phyloP scores from a whole-genome alignment of 2,329 filamentous ascomycete species.

The Alternaria panax region DNA sequence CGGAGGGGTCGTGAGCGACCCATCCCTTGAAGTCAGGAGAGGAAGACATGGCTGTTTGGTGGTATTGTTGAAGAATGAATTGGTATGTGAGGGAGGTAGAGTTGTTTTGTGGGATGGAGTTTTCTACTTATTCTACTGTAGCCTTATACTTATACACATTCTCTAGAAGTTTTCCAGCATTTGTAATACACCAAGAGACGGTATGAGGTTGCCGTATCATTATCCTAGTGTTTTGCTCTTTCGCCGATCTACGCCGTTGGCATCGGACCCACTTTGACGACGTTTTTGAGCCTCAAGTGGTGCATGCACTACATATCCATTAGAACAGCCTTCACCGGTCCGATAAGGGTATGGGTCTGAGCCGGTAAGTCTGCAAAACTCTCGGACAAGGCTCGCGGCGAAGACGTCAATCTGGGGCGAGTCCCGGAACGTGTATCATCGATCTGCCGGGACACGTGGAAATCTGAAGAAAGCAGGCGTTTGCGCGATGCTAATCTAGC shows the following conservation, averaged over 20 bases:
- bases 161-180: conserved; percentile 20
- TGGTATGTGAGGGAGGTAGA: not conserved
- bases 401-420: conserved; percentile 10
- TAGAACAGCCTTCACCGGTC: conserved; percentile 5
- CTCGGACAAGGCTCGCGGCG: conserved; percentile 14
- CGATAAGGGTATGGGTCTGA: conserved; percentile 5
- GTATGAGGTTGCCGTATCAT: conserved; percentile 10
- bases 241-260: conserved; percentile 34
- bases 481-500: conserved; percentile 1
- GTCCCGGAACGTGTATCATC: conserved; percentile 1
- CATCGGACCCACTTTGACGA: conserved; percentile 23
- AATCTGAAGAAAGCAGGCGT: conserved; percentile 1
- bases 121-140: not conserved
- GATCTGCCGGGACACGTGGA: conserved; percentile 9
- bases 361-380: conserved; percentile 14
- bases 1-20: conserved; percentile 60
- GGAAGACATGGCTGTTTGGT: conserved; percentile 28
- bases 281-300: conserved; percentile 19
- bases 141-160: conserved; percentile 1
- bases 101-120: not conserved
- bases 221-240: conserved; percentile 29
- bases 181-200: conserved; percentile 29
- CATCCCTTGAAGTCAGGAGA: conserved; percentile 61
- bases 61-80: not conserved
- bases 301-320: conserved; percentile 7